phyloP scores from a whole-genome alignment of 2,329 filamentous ascomycete genomes.

The Emmonsia crescens region DNA sequence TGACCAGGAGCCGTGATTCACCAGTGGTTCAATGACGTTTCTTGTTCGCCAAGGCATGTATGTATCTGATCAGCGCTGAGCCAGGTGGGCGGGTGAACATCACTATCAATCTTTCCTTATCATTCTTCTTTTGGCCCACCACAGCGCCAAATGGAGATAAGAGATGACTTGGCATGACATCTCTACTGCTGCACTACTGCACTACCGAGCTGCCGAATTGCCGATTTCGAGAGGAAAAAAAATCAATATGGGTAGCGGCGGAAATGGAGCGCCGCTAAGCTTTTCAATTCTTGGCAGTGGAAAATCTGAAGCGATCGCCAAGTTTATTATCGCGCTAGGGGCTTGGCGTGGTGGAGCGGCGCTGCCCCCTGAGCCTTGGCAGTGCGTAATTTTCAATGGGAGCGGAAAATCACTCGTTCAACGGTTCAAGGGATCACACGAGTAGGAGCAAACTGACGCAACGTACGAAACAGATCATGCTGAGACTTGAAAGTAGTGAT shows the following conservation, averaged over 20 bases:
- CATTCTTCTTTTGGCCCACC: background rate
- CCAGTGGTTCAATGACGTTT: background rate
- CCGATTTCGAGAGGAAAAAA: background rate
- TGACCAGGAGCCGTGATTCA: background rate
- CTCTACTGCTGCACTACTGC: background rate
- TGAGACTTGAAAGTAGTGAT: background rate
- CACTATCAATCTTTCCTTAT: background rate
- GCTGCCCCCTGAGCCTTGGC: background rate
- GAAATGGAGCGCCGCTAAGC: background rate
- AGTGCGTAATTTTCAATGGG: background rate
- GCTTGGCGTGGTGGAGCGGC: background rate
- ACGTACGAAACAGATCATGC: background rate
- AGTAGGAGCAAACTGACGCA: background rate
- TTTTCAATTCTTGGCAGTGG: background rate
- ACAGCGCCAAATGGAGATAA: background rate
- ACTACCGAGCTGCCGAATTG: background rate
- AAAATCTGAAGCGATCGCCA: background rate
- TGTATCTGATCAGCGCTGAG: background rate
- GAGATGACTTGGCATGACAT: background rate
- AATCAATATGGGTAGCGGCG: background rate
- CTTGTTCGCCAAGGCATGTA: background rate
- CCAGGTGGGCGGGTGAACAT: background rate
- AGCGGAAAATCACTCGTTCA: background rate
- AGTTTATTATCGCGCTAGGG: background rate
- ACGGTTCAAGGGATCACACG: background rate